Evolutionary conservation across 2,329 filamentous ascomycete species (phyloP).

Genomic region (Xylaria sp.): DNA sequence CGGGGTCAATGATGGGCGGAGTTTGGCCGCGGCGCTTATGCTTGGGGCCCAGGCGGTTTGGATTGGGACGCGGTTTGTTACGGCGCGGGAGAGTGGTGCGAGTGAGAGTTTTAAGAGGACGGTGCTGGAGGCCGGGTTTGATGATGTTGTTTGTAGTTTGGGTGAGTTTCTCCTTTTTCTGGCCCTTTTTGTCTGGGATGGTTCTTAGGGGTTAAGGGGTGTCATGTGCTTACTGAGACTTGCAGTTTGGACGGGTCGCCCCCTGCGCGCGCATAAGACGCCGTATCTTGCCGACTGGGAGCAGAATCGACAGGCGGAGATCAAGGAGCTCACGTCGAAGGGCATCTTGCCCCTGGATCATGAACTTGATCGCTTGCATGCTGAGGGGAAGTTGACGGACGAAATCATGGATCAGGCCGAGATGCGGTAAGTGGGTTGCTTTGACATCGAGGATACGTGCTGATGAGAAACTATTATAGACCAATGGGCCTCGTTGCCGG

Average conservation of each 20-base stretch:
- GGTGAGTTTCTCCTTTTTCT: neutral
- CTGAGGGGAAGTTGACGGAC: constrained; percentile 14
- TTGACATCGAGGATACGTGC: neutral
- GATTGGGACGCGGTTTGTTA: constrained; percentile 89
- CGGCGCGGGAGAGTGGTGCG: constrained; percentile 13
- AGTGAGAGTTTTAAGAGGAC: constrained; percentile 12
- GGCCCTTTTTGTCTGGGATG: neutral
- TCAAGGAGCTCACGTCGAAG: constrained; percentile 82
- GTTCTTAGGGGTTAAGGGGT: no score
- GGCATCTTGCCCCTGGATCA: constrained; percentile 81
- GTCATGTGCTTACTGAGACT: neutral
- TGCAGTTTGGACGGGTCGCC: neutral
- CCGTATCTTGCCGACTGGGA: constrained; percentile 68
- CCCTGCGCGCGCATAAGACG: constrained; percentile 74
- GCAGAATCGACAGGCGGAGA: constrained; percentile 77
- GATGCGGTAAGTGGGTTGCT: constrained; percentile 1
- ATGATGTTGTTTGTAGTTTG: neutral
- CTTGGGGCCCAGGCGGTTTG: constrained; percentile 70
- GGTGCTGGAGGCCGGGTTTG: constrained; percentile 11
- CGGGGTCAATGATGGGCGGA: constrained; percentile 85
- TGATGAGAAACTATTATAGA: neutral
- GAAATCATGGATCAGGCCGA: constrained; percentile 7
- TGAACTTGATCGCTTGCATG: constrained; percentile 13
- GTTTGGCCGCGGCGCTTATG: constrained; percentile 83
- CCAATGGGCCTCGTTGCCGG: constrained; percentile 13